Base-by-base conservation (phyloP, 495 filamentous ascomycete genomes). In the Podospora tetraspora region DNA sequence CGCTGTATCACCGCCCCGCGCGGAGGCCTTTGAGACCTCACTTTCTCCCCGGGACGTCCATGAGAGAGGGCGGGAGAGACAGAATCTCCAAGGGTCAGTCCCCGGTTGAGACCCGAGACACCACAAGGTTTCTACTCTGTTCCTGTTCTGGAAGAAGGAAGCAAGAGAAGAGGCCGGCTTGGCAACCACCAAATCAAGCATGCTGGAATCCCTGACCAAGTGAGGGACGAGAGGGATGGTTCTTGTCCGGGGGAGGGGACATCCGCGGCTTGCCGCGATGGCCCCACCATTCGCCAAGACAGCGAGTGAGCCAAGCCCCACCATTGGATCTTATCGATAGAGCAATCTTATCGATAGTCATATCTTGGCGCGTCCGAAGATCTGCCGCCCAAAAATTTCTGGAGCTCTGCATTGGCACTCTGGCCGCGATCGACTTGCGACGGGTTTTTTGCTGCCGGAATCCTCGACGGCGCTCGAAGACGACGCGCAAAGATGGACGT, bases 401-500 rank as follows among this genome's bases (percentile, higher is more conserved):
- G 74, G 71, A 74, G 74, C 71, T 56, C 37, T 66, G 64, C 27
- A 37, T 24, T 58, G 61, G 66, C 64, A 66, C 67, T 27, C 62
- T 64, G 57, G 52, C 64, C 61, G 43, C 27, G 37, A 59, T 25
- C 27, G 37, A 61, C 22, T 60, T 70, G 62, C 57, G 43, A 60
- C 61, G 58, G 65, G 62, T 57, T 22, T 62, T 70, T 62, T 67
- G 59, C 29, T 67, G 25, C 43, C 32, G 59, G 61, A 66, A 37
- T 22, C 57, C 56, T 43, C 11, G 64, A 66, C 60, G 43, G 23
- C 43, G 52, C 27, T 19, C 7, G 52, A 61, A n/a, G 32, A 68
- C 19, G 43, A 65, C 59, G 59, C 71, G 68, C 68, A 70, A 75
- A 30, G 32, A 95, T 94, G 91, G 92, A 95, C 77, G 82, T 89